Percentiles rank a stretch among this genome's conserved stretches.
Evolutionary conservation across 805 yeast genomes (phyloP).

Genomic region (Lipomyces spencermartinsiae): DNA sequence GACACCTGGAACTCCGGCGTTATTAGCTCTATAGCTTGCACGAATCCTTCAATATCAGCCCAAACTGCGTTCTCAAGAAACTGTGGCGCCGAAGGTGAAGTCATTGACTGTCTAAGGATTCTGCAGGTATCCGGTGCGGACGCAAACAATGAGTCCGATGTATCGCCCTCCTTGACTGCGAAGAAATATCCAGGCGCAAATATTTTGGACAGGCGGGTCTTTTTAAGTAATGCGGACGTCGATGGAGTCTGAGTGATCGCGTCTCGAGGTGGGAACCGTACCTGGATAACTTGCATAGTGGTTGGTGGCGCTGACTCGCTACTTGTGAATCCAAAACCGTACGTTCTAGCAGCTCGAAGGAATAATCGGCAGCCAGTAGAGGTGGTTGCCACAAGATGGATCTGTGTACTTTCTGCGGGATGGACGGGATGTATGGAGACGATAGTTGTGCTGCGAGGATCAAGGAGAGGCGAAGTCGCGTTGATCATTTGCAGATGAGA

Average conservation of each 20-base stretch:
- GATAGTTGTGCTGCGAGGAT: slow-evolving; percentile 46
- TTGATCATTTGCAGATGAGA: slow-evolving; percentile 45
- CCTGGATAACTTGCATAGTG: slow-evolving; percentile 49
- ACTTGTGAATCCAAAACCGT: slow-evolving; percentile 31
- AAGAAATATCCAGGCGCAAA: slow-evolving; percentile 88
- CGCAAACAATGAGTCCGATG: slow-evolving; percentile 62
- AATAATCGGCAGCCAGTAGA: slow-evolving; percentile 82
- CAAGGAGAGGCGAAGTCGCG: slow-evolving; percentile 39
- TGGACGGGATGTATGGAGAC: slow-evolving; percentile 68
- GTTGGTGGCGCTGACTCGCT: slow-evolving; percentile 43
- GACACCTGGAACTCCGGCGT: slow-evolving; percentile 76
- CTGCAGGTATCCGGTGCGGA: slow-evolving; percentile 84
- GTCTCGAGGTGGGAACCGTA: slow-evolving; percentile 54
- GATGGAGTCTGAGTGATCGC: slow-evolving; percentile 25
- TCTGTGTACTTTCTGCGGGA: slow-evolving; percentile 66
- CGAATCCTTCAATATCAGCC: slow-evolving; percentile 62
- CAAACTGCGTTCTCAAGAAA: slow-evolving; percentile 83
- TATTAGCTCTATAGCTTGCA: slow-evolving; percentile 75
- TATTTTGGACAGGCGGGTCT: slow-evolving; percentile 62
- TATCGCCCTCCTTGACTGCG: slow-evolving; percentile 56
- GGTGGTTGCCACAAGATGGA: slow-evolving; percentile 79
- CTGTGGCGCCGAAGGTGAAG: slow-evolving; percentile 37
- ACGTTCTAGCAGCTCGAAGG: slow-evolving; percentile 55
- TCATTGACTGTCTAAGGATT: slow-evolving; percentile 47
- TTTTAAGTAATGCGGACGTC: slow-evolving; percentile 50